Evolutionary conservation across 306 rosid species (phyloP).

Genomic region (Fagus sylvatica): DNA sequence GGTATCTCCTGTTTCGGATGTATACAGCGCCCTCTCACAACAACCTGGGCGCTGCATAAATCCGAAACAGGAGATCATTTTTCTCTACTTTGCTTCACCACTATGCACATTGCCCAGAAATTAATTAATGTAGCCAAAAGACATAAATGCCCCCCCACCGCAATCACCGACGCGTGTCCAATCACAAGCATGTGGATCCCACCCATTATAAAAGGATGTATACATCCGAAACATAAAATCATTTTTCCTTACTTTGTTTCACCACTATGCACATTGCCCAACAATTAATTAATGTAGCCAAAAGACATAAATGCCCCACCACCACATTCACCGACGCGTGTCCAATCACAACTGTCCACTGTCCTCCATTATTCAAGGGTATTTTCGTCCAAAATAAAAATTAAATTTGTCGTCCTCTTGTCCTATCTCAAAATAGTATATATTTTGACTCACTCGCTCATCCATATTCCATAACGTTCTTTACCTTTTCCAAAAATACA

Average conservation of each 20-base stretch:
- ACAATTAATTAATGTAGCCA: neutral
- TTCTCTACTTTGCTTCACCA: neutral
- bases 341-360: too few species aligned
- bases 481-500: too few species aligned
- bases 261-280: neutral
- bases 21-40: too few species aligned
- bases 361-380: neutral
- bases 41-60: too few species aligned
- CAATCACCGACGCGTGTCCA: neutral
- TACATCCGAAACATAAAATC: too few species aligned
- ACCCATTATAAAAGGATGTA: too few species aligned
- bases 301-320: constrained; percentile 23
- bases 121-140: neutral
- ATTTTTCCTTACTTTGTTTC: too few species aligned
- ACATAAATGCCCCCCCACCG: constrained; percentile 27
- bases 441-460: too few species aligned
- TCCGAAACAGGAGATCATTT: too few species aligned
- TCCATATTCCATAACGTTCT: neutral
- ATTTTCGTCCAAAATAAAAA: constrained; percentile 5
- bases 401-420: neutral
- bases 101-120: neutral
- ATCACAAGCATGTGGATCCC: too few species aligned
- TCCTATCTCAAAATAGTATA: neutral
- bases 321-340: neutral
- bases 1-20: too few species aligned